Conservation (phyloP, 192 early-diverging fungal genomes). For the Geranomyces michiganensis region DNA sequence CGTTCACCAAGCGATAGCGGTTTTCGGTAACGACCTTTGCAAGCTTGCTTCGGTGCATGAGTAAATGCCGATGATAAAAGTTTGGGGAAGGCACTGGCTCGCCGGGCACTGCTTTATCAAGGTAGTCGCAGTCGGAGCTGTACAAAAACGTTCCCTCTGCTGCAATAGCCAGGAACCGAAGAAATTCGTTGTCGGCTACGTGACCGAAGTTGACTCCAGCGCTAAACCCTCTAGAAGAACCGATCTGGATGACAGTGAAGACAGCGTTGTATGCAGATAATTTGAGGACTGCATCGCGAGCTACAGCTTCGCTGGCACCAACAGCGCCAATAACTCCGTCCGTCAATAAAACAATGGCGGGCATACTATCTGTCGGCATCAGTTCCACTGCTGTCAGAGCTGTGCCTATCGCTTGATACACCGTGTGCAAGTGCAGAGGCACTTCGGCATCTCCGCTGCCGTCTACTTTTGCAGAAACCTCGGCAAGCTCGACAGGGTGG, state of each 20-base stretch:
- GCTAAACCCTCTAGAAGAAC: slow-evolving; percentile 47
- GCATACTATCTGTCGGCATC: slow-evolving; percentile 40
- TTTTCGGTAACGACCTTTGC: slow-evolving; percentile 29
- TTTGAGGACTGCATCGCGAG: slow-evolving; percentile 39
- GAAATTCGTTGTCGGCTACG: slow-evolving; percentile 56
- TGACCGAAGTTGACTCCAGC: slow-evolving; percentile 53
- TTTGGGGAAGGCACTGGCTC: slow-evolving; percentile 37
- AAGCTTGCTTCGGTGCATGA: slow-evolving; percentile 37
- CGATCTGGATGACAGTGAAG: slow-evolving; percentile 56
- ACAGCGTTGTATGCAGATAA: slow-evolving; percentile 28
- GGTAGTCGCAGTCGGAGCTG: slow-evolving; percentile 47
- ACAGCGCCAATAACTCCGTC: slow-evolving; percentile 48
- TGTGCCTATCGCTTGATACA: slow-evolving; percentile 38
- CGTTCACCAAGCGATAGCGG: slow-evolving; percentile 31
- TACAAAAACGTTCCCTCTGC: slow-evolving; percentile 53
- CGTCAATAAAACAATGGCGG: slow-evolving; percentile 49
- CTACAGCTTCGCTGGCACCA: slow-evolving; percentile 38
- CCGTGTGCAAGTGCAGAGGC: not conserved
- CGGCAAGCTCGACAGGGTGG: not conserved
- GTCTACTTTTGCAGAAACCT: slow-evolving; percentile 1
- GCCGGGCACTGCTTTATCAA: slow-evolving; percentile 19
- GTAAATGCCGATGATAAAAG: slow-evolving; percentile 52
- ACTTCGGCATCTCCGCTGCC: not conserved
- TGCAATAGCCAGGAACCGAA: slow-evolving; percentile 49
- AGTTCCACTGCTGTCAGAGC: slow-evolving; percentile 47